Evolutionary conservation across 2,329 filamentous ascomycete species (phyloP), one percentile per base, ranked within the genome.

Genomic region (Massarina eburnea): DNA sequence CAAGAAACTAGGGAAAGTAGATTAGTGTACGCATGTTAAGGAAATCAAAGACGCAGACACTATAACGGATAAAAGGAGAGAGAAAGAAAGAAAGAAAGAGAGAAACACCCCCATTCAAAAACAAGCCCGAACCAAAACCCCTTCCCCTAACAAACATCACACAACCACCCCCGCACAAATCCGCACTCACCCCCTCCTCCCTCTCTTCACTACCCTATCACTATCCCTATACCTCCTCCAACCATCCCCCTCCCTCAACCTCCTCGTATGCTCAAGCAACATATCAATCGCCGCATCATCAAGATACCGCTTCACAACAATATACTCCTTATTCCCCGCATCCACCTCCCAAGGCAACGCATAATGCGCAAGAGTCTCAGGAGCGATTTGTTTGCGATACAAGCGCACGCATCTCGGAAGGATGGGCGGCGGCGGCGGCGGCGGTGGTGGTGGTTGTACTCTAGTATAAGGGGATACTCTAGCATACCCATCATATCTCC

Each of bases 311-410:
- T 48, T 30, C 3, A 59, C 35, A 4, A 54, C 27, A n/a, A 46
- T 26, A 36, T 49, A 55, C 19, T 51, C 37, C 2, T 45, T 30
- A 43, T 52, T 48, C 4, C 7, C 27, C 12, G 33, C 18, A 27
- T 59, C 54, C 19, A 43, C 35, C 20, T 57, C 50, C 48, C 50
- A 57, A 1, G 51, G 48, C 12, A 57, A 29, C 1, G 32, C 26
- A 17, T 43, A 49, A 19, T 21, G 22, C 5, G 36, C 27, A 4
- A 59, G 50, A 1, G 52, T 53, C 4, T 50, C 49, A 3, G 49
- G 21, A 8, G 49, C 45, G 17, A 61, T 22, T n/a, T 55, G 39
- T 8, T 45, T 43, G 12, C 44, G 43, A 33, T 52, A 30, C 4
- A 57, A 34, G 15, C 39, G 43, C 9, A 45, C 33, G 18, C 42